phyloP scores from a whole-genome alignment of 306 rosid species.

The Citrullus colocynthis region DNA sequence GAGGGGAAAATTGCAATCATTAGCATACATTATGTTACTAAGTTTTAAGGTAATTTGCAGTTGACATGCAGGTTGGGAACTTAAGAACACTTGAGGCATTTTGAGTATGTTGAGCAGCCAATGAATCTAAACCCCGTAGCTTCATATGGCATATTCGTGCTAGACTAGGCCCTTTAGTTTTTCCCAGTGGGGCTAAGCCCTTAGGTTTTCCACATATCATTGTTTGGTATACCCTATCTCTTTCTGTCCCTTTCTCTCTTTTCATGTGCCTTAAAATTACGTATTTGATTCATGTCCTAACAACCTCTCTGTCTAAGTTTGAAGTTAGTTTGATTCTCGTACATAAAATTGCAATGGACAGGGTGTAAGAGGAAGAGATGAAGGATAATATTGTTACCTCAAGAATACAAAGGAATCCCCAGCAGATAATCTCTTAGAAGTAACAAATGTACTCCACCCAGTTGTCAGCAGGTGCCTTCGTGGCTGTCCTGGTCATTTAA shows the following conservation, averaged over 20 bases:
- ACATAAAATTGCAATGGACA: slow-evolving; percentile 3
- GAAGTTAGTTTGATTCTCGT: background rate
- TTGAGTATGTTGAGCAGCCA: background rate
- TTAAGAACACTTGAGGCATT: background rate
- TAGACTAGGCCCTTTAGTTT: background rate
- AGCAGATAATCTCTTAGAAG: slow-evolving; percentile 80
- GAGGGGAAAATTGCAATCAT: background rate
- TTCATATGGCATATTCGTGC: background rate
- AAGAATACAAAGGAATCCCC: slow-evolving; percentile 90
- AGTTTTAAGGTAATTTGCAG: background rate
- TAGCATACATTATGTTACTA: background rate
- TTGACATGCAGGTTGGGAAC: background rate
- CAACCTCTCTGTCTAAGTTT: background rate
- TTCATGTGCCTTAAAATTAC: background rate
- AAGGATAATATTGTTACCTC: slow-evolving; percentile 26
- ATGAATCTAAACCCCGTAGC: background rate
- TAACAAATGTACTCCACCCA: slow-evolving; percentile 96
- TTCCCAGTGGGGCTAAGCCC: background rate
- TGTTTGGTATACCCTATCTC: background rate
- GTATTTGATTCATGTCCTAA: background rate
- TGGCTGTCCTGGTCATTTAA: slow-evolving; percentile 67
- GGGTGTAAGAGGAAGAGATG: background rate
- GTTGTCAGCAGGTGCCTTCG: slow-evolving; percentile 93
- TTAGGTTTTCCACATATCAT: background rate
- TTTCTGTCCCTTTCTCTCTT: background rate